Conservation (phyloP, 352 stramenopile species). For the Phytophthora foliorum region DNA sequence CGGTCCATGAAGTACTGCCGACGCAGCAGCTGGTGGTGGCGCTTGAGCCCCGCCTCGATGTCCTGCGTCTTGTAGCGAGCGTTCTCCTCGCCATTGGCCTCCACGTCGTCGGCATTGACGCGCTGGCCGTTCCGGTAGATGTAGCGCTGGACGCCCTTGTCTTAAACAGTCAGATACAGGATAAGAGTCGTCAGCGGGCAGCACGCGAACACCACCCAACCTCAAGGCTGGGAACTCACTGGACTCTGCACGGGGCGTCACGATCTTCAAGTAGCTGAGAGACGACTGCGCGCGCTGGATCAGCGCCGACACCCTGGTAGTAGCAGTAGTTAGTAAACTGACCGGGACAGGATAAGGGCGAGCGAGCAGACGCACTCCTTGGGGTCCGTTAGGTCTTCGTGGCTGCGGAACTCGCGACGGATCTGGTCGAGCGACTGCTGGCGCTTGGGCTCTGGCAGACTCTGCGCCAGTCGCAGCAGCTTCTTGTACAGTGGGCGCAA, state of each 20-base stretch:
- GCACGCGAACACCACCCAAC: background rate
- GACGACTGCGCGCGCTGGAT: slow-evolving; percentile 85
- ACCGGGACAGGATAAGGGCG: background rate
- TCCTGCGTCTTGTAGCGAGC: slow-evolving; percentile 80
- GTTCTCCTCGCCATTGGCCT: slow-evolving; percentile 59
- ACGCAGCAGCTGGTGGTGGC: slow-evolving; percentile 81
- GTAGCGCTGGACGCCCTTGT: slow-evolving; percentile 78
- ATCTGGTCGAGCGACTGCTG: slow-evolving; percentile 77
- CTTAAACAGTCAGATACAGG: slow-evolving; percentile 31
- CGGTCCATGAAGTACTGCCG: slow-evolving; percentile 91
- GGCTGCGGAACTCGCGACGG: slow-evolving; percentile 76
- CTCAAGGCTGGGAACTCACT: slow-evolving; percentile 37
- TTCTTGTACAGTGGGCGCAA: slow-evolving; percentile 89
- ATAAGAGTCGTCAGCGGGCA: background rate
- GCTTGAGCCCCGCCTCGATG: slow-evolving; percentile 73
- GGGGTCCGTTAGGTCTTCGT: slow-evolving; percentile 65
- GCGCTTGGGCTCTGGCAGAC: slow-evolving; percentile 74
- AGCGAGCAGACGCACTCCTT: slow-evolving; percentile 76
- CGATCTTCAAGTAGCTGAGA: slow-evolving; percentile 89
- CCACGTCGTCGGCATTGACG: slow-evolving; percentile 53
- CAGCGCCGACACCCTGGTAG: slow-evolving; percentile 66
- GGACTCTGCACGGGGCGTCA: slow-evolving; percentile 71
- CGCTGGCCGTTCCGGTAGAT: slow-evolving; percentile 88
- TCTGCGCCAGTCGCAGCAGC: slow-evolving; percentile 81
- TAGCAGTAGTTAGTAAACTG: slow-evolving; percentile 6